These are phyloP conservation scores for Ricinus communis DNA, from an alignment of 345 rosid genomes.

Conservation along the genomic window DNA sequence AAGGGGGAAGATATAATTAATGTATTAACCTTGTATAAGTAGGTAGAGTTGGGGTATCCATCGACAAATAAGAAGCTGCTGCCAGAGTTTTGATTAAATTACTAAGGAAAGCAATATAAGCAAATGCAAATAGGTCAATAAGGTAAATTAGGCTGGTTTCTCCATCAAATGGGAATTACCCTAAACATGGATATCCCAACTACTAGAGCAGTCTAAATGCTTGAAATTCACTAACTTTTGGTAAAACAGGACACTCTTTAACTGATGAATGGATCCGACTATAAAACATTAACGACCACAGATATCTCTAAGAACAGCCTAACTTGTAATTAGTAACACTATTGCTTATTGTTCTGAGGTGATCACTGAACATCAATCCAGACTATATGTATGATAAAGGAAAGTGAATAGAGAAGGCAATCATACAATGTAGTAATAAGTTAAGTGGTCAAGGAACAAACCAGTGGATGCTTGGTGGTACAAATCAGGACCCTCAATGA, in stretches of 20 bases:
- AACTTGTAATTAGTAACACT: not conserved
- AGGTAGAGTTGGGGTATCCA: not conserved
- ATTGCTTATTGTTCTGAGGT: not conserved
- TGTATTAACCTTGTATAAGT: not conserved
- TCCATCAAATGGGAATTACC: too few species aligned
- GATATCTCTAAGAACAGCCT: too few species aligned
- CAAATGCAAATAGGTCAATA: not conserved
- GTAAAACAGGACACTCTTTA: not conserved
- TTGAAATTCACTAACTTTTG: not conserved
- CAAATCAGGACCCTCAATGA: constrained; percentile 73
- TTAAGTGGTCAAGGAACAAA: constrained; percentile 26
- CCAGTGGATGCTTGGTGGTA: constrained; percentile 91
- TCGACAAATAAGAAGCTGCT: not conserved
- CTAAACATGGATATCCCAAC: not conserved
- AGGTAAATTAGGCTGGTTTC: not conserved
- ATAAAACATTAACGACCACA: too few species aligned
- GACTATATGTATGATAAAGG: too few species aligned
- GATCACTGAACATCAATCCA: too few species aligned
- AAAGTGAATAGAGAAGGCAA: not conserved
- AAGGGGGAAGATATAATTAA: not conserved
- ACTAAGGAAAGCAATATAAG: not conserved
- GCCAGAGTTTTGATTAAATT: not conserved
- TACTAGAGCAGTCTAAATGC: not conserved
- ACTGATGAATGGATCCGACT: too few species aligned
- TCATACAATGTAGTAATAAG: not conserved